phyloP scores from a whole-genome alignment of 441 rosid genomes.

The Syzygium syzygioides region DNA sequence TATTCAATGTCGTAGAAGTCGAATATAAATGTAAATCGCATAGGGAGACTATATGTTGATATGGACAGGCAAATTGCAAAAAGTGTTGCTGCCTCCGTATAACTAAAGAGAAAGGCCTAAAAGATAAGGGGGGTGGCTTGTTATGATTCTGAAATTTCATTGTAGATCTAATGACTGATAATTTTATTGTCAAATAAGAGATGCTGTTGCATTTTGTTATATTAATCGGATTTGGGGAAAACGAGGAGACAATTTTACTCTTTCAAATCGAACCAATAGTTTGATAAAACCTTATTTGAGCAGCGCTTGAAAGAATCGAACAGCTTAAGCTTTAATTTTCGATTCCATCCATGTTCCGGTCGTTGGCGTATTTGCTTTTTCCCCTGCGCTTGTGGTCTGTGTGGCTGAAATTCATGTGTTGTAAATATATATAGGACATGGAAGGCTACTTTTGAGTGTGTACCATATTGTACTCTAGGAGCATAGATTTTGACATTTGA shows the following conservation, averaged over 20 bases:
- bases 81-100: background rate
- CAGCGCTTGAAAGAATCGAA: background rate
- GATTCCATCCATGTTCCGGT: rapidly evolving
- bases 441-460: too few relatives aligned
- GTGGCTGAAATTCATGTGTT: too few relatives aligned
- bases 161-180: background rate
- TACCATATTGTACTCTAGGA: too few relatives aligned
- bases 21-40: too few relatives aligned
- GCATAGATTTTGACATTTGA: too few relatives aligned
- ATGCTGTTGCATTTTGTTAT: too few relatives aligned
- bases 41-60: background rate
- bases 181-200: background rate
- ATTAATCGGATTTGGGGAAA: too few relatives aligned
- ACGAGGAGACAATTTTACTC: too few relatives aligned
- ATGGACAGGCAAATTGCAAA: background rate
- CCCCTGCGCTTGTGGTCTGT: too few relatives aligned
- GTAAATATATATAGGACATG: too few relatives aligned
- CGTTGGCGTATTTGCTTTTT: too few relatives aligned
- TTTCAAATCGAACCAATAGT: background rate
- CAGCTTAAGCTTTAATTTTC: background rate
- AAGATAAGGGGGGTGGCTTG: background rate
- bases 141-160: background rate
- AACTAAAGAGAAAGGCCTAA: background rate
- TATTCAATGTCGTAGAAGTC: too few relatives aligned
- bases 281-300: background rate